Base-by-base conservation (phyloP, 768 basidiomycete species). In the Flagelloscypha sp. region DNA sequence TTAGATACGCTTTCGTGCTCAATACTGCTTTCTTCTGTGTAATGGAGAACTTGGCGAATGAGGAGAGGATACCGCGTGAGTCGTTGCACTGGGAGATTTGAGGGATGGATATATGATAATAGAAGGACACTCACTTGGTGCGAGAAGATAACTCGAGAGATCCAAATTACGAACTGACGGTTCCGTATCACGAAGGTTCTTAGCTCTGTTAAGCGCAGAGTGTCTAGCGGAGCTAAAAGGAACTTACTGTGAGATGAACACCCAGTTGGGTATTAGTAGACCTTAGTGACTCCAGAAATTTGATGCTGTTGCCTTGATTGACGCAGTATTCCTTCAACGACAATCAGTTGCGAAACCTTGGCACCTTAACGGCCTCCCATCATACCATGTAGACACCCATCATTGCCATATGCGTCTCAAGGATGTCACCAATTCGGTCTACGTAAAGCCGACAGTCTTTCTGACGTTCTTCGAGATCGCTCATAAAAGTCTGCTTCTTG, bases 51-150 rank as follows among this genome's bases (percentile, higher is more conserved):
- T 74, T 85, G 48, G 36, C 79, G 78, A 44, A 97, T 79, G 21
- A 97, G 68, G 0, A 99, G 66, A 0, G 94, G 94, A 52, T 98
- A 99, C 38, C 89, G 72, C 0, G 94, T 95, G 37, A 97, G 79
- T 7, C 94, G 79, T 76, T 95, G 90, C 90, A 93, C 87, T 90
- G 27, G 11, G 20, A 23, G 11, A 33, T 25, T 25, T 27, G 18
- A n/a, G 13, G 11, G 13, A 7, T 2, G 5, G 48, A 27, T 7
- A 30, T n/a, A 19, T 13, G 32, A 21, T 9, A 11, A 17, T 15
- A 16, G 18, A 41, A 39, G 6, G 27, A 36, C 2, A 62, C 78
- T 47, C 56, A 92, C 90, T 94, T 0, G 92, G 92, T n/a, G 77
- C 79, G 7, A 97, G 73, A 23, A 97, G 59, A 55, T 92, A 95